Base-by-base conservation (phyloP, 805 yeast genomes). In the Cyberlindnera americana region DNA sequence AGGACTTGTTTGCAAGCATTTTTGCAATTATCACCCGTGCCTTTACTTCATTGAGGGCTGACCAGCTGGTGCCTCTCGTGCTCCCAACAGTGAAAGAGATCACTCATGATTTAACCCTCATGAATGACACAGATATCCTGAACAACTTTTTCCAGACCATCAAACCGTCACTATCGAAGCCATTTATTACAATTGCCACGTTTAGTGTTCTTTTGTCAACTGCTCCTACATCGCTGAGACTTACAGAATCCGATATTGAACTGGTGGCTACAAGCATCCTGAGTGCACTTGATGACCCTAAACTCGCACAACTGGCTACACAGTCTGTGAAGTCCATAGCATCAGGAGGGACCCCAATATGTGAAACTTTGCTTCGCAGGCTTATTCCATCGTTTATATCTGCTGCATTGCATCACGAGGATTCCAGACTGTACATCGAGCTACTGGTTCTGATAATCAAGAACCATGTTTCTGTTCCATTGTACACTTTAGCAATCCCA, bases 1-100 rank as follows among this genome's bases (percentile, higher is more conserved):
- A 67, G 11, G 98, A 91, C 57, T 62, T 91, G 21, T 77, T 77
- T 54, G 73, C 90, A 0, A 81, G 95, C 51, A 52, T 84, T 28
- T 60, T 90, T 18, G 81, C 72, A 50, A 70, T 36, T 75, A 73
- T 53, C 11, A 33, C 45, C 73, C 75, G 50, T 64, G 66, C 31
- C 56, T 40, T 38, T 29, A 12, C 41, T 2, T 35, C 36, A 14
- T 19, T 53, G 43, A 51, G 60, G 37, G 62, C 66, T 16, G 63
- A 64, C 41, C 56, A 64, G 50, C 53, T 78, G 8, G 66, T 77
- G 12, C 78, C 87, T 0, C 66, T 72, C 6, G 55, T 80, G 15
- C 52, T 80, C 13, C 76, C 79, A 1, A 60, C 74, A 6, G 61
- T 78, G 52, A 78, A 74, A 54, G 65, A 66, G 16, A 61, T 74